Evolutionary conservation across 2,329 filamentous ascomycete species (phyloP), one percentile per base, ranked within the genome.

Genomic region (Magnaporthiopsis poae): DNA sequence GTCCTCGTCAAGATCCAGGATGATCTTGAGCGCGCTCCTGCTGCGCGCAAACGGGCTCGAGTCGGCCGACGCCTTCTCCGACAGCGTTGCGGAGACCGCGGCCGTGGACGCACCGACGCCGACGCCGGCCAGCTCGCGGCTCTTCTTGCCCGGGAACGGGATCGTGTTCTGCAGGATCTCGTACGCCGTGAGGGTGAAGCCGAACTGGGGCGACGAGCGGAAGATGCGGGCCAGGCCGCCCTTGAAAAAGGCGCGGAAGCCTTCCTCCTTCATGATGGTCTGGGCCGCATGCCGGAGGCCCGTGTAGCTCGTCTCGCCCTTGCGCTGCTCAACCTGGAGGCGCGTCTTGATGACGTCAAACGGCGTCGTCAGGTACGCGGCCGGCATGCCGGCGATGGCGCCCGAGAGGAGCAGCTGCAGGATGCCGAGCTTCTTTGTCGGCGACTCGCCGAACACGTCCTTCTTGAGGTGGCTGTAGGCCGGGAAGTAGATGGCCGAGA

Each of bases 311-410:
- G 88, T 89, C 73, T 99, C 94, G 69, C 95, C 95, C 83, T 98
- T 98, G 70, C 95, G 90, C 29, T 94, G 93, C 79, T 99, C 95
- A 68, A 99, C 95, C 78, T 99, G 95, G 68, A 99, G 84, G 76
- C 95, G 90, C 3, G 95, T 99, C 85, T 99, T 99, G 88, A 99
- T 98, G 69, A 99, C 95, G 75, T 99, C 95, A 81, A 91, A 97
- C 0, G 95, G 95, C 1, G 95, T 99, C 31, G 95, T 99, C 69
- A 99, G 84, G 80, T 99, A 99, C 9, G 91, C 91, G 5, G 91
- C 91, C 7, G 91, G 91, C 90, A 95, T 95, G 79, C 91, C 91
- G 39, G 91, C 91, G 70, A 99, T 97, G 68, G 95, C 95, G 80
- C 95, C 95, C 9, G 95, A 92, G 27, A 91, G 95, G 69, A 99